phyloP scores from a whole-genome alignment of 177 flowering plant genomes.

The Telopea speciosissima region DNA sequence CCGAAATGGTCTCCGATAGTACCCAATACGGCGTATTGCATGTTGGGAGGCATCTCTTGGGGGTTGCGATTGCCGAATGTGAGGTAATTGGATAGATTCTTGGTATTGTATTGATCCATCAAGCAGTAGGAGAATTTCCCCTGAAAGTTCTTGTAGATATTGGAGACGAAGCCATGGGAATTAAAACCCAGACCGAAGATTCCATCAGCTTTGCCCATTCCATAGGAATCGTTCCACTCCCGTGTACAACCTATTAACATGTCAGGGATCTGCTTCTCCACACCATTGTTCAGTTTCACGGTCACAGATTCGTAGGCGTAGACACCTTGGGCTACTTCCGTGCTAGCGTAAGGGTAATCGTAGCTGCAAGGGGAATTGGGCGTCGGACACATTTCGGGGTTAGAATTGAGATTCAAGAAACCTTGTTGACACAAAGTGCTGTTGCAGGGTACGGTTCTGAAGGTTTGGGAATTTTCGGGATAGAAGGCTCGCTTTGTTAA shows the following conservation, averaged over 20 bases:
- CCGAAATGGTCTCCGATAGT: conserved; percentile 28
- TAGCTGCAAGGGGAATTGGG: too few relatives aligned
- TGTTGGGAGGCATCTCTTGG: neutral
- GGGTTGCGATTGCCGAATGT: conserved; percentile 29
- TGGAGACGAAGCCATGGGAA: conserved; percentile 31
- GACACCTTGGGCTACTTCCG: conserved; percentile 47
- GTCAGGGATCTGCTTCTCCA: conserved; percentile 22
- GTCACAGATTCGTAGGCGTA: conserved; percentile 54
- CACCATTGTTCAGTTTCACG: conserved; percentile 27
- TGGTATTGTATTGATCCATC: conserved; percentile 58
- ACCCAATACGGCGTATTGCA: conserved; percentile 26
- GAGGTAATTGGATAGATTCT: conserved; percentile 42
- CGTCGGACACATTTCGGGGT: too few relatives aligned
- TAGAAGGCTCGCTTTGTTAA: too few relatives aligned
- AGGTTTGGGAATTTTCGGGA: too few relatives aligned
- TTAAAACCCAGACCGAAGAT: conserved; percentile 52
- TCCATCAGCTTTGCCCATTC: conserved; percentile 43
- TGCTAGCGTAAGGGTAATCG: conserved; percentile 21
- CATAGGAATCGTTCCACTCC: conserved; percentile 18
- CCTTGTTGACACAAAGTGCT: too few relatives aligned
- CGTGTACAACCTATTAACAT: conserved; percentile 52
- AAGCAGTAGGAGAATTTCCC: conserved; percentile 70
- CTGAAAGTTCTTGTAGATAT: conserved; percentile 13
- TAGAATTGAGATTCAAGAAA: too few relatives aligned
- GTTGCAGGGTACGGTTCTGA: too few relatives aligned